Evolutionary conservation across 192 early-diverging fungal species (phyloP).

Genomic region (Backusella tarrabulga): DNA sequence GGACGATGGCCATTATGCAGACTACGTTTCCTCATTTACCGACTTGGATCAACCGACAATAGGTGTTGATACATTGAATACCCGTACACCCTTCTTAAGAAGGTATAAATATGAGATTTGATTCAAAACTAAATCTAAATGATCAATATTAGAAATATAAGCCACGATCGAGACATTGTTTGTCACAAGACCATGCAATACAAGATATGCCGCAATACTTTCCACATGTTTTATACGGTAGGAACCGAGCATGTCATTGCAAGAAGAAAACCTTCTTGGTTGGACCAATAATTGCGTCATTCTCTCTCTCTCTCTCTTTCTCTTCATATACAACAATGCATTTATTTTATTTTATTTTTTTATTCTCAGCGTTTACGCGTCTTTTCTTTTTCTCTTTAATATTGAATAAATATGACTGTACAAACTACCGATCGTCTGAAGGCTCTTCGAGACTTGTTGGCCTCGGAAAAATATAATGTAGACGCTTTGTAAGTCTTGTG

Average conservation of each 20-base stretch:
- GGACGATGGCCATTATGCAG: constrained; percentile 15
- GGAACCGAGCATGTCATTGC: constrained; percentile 30
- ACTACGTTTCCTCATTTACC: constrained; percentile 31
- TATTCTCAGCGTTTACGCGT: not conserved
- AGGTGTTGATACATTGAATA: constrained; percentile 10
- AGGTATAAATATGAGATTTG: constrained; percentile 35
- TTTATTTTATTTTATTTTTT: not conserved
- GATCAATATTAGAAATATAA: not conserved
- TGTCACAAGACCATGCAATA: constrained; percentile 82
- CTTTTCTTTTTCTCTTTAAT: not conserved
- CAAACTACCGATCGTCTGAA: constrained; percentile 7
- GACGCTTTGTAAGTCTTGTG: constrained; percentile 30
- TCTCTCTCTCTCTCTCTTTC: too few species aligned
- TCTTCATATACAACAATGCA: too few species aligned
- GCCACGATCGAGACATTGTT: constrained; percentile 46
- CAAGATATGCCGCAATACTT: constrained; percentile 96
- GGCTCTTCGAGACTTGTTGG: constrained; percentile 2
- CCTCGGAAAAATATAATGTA: constrained; percentile 20
- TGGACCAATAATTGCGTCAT: not conserved
- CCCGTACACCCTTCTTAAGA: constrained; percentile 23
- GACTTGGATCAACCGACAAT: constrained; percentile 26
- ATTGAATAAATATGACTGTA: constrained; percentile 1
- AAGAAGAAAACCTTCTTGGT: constrained; percentile 17
- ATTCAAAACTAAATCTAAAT: too few species aligned
- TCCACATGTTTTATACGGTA: constrained; percentile 77